Base-by-base conservation (phyloP, 2,329 filamentous ascomycete genomes). In the Thielaviopsis ethacetica region DNA sequence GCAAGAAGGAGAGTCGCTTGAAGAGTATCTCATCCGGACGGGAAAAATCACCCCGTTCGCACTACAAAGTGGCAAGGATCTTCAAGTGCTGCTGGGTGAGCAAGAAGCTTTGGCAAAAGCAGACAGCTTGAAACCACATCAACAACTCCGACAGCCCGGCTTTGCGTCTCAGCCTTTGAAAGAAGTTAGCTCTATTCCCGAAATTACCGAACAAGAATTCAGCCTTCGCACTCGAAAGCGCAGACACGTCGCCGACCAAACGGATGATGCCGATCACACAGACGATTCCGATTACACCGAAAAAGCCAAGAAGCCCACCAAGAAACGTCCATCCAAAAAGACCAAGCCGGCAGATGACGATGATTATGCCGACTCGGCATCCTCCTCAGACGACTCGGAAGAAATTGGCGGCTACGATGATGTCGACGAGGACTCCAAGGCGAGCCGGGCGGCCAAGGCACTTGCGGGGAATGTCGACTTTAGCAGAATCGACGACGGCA, bases 11-110 rank as follows among this genome's bases (percentile, higher is more conserved):
- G 93, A 97, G 72, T 89, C 81, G 24, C 83, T 88, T 62, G 82
- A 91, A 56, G 91, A 95, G 53, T 98, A 87, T 68, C 79, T 98
- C 53, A 93, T 98, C 54, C 83, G 93, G 27, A 98, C 91, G 0
- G 93, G 93, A 62, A 97, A 97, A 72, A 97, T 98, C 64, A 98
- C 93, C 0, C 93, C 93, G 0, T 98, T 98, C 67, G 87, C 90
- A 38, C 38, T 61, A 7, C 87, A 85, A 63, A 80, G 95, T 65
- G 1, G 76, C 76, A 3, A 75, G 80, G 27, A 81, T 79, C 2
- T 76, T 83, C 90, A 95, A 67, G 85, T 89, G 60, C 53, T 61
- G 4, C 47, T 61, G 27, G 86, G 86, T 54, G 75, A 79, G 44
- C 65, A 77, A 19, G 66, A 71, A 38, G 56, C 50, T 9, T 41